These are phyloP conservation scores for Veloboletus limbatus DNA, from an alignment of 1,284 basidiomycete species.

Conservation along the genomic window DNA sequence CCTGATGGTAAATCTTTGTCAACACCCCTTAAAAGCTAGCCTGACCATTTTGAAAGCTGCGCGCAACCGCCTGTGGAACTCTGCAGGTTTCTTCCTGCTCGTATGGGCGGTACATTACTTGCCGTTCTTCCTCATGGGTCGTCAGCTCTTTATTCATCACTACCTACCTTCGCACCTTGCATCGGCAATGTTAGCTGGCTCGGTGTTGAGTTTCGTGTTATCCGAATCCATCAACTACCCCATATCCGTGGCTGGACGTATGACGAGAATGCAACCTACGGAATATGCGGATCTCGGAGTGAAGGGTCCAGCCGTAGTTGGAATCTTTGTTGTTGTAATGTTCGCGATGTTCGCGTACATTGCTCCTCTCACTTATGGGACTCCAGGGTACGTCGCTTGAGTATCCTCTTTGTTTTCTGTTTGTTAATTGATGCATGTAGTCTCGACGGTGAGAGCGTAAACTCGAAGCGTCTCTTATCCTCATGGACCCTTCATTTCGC, in stretches of 20 bases:
- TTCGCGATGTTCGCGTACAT: conserved; percentile 74
- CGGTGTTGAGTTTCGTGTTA: conserved; percentile 88
- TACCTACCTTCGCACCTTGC: conserved; percentile 95
- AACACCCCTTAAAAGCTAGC: not conserved
- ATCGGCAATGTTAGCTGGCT: conserved; percentile 88
- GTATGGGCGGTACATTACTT: conserved; percentile 96
- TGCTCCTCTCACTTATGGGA: conserved; percentile 88
- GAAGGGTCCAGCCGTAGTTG: conserved; percentile 64
- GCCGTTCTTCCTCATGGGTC: conserved; percentile 97
- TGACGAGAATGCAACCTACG: conserved; percentile 56
- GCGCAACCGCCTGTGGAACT: conserved; percentile 92
- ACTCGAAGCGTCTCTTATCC: conserved; percentile 65
- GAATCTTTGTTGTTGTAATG: conserved; percentile 56
- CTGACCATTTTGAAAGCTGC: conserved; percentile 52
- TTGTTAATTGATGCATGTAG: conserved; percentile 38
- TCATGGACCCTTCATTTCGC: conserved; percentile 87
- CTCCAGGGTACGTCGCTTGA: conserved; percentile 68
- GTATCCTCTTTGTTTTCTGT: conserved; percentile 5
- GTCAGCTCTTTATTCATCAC: conserved; percentile 97
- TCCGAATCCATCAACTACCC: conserved; percentile 95
- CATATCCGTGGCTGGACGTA: conserved; percentile 66
- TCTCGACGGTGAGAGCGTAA: conserved; percentile 71
- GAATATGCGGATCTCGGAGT: conserved; percentile 73
- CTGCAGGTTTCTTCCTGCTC: conserved; percentile 91
- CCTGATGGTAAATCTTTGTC: conserved; percentile 65